Conservation (phyloP, 352 stramenopile genomes). For the Globisporangium carolinianum region DNA sequence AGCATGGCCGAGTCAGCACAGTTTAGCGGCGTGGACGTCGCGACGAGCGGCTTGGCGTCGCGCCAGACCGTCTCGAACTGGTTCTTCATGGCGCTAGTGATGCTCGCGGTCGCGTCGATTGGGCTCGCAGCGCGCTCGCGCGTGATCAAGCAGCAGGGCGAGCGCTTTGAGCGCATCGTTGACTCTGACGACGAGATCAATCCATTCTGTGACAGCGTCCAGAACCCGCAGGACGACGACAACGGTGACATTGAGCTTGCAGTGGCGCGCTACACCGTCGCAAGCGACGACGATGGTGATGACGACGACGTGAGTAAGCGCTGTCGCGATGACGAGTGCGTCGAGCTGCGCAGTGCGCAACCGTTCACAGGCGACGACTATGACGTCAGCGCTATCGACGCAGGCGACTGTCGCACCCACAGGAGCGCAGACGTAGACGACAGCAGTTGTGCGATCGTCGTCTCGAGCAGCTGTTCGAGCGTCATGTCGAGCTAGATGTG, state of each 20-base stretch:
- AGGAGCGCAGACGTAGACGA: too few relatives aligned
- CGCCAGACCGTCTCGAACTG: slow-evolving; percentile 29
- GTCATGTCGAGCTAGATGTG: too few relatives aligned
- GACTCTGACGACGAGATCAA: slow-evolving; percentile 67
- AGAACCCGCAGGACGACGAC: slow-evolving; percentile 19
- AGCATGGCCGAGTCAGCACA: slow-evolving; percentile 6
- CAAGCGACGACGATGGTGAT: slow-evolving; percentile 14
- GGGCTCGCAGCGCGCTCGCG: slow-evolving; percentile 26
- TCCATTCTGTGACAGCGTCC: slow-evolving; percentile 40
- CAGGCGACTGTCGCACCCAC: too few relatives aligned
- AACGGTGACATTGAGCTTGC: slow-evolving; percentile 22
- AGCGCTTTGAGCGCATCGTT: slow-evolving; percentile 31
- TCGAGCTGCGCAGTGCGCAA: too few relatives aligned
- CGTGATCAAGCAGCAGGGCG: not conserved
- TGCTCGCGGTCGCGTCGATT: slow-evolving; percentile 33
- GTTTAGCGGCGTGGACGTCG: slow-evolving; percentile 6
- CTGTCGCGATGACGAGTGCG: too few relatives aligned
- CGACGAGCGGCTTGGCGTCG: not conserved
- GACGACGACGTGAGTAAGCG: too few relatives aligned
- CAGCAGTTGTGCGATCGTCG: too few relatives aligned
- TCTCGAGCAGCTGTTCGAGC: too few relatives aligned
- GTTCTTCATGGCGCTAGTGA: slow-evolving; percentile 34
- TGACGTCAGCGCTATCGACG: too few relatives aligned
- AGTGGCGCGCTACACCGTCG: slow-evolving; percentile 20
- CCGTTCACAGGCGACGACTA: too few relatives aligned